A percentile compares a stretch with the other conserved stretches of the same genome.
Evolutionary conservation across 164 flowering plant genomes (phyloP).

Genomic region (Tetrastigma voinierianum): DNA sequence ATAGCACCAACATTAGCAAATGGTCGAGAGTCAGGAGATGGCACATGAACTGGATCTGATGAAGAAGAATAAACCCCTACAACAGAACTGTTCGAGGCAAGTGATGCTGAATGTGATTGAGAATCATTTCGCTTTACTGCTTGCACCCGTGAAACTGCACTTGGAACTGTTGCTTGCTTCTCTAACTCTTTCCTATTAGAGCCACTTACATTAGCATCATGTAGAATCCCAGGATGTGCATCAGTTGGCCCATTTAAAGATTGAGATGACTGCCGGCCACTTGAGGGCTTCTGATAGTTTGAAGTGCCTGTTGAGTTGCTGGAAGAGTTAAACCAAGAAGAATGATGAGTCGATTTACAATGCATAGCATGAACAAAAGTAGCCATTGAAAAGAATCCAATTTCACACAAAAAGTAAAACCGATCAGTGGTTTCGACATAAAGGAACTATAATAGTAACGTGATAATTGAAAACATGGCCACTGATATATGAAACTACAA

Average conservation of each 20-base stretch:
- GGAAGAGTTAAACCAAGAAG: background rate
- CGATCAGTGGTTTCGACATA: too few relatives aligned
- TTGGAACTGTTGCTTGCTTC: slow-evolving; percentile 23
- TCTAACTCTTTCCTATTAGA: slow-evolving; percentile 38
- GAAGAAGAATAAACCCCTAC: slow-evolving; percentile 86
- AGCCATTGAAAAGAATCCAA: background rate
- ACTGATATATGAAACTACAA: too few relatives aligned
- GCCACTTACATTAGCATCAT: slow-evolving; percentile 32
- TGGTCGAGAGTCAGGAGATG: slow-evolving; percentile 75
- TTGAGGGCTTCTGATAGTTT: slow-evolving; percentile 37
- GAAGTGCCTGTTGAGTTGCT: slow-evolving; percentile 38
- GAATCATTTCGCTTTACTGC: slow-evolving; percentile 33
- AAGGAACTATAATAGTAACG: too few relatives aligned
- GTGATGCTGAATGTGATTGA: slow-evolving; percentile 33
- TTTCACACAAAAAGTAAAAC: background rate
- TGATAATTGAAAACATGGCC: too few relatives aligned
- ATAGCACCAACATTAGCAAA: slow-evolving; percentile 81
- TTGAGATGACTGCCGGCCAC: slow-evolving; percentile 33
- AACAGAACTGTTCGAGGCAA: slow-evolving; percentile 54
- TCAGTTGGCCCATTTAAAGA: slow-evolving; percentile 34
- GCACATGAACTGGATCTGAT: slow-evolving; percentile 95
- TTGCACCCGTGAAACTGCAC: slow-evolving; percentile 30
- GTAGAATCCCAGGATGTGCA: slow-evolving; percentile 30
- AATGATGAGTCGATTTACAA: background rate
- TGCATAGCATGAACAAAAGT: too few relatives aligned